Percentiles rank a stretch among this genome's conserved stretches.
phyloP scores from a whole-genome alignment of 805 yeast genomes.

The Saturnispora diversa region DNA sequence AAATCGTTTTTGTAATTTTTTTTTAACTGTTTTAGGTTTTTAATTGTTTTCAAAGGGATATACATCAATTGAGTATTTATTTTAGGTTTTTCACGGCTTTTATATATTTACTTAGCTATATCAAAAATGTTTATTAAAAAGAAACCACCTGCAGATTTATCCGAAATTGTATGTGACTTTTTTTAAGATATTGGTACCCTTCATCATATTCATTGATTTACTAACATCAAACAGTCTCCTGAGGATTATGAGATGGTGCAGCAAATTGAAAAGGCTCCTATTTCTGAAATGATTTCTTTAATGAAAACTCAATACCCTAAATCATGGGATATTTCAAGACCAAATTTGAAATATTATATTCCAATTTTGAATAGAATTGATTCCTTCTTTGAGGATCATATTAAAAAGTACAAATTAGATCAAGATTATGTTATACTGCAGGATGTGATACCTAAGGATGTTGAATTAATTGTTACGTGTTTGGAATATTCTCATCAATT shows the following conservation, averaged over 20 bases:
- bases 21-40: no score
- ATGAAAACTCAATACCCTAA: constrained; percentile 18
- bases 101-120: no score
- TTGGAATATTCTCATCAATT: constrained; percentile 55
- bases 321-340: constrained; percentile 28
- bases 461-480: constrained; percentile 39
- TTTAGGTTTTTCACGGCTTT: no score
- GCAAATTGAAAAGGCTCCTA: constrained; percentile 15
- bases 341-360: constrained; percentile 67
- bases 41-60: no score
- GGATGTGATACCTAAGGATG: constrained; percentile 40
- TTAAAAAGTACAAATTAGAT: constrained; percentile 46
- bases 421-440: constrained; percentile 40
- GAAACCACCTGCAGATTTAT: constrained; percentile 4
- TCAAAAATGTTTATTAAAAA: constrained; percentile 4
- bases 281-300: constrained; percentile 18
- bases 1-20: no score
- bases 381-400: constrained; percentile 45
- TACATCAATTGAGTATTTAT: no score
- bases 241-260: constrained; percentile 17
- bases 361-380: constrained; percentile 72
- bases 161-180: constrained; percentile 7
- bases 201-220: not conserved
- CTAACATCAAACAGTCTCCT: constrained; percentile 17
- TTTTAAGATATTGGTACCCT: not conserved